These are phyloP conservation scores for Whalleya microplaca DNA, from an alignment of 2,329 filamentous ascomycete species.

Conservation along the genomic window DNA sequence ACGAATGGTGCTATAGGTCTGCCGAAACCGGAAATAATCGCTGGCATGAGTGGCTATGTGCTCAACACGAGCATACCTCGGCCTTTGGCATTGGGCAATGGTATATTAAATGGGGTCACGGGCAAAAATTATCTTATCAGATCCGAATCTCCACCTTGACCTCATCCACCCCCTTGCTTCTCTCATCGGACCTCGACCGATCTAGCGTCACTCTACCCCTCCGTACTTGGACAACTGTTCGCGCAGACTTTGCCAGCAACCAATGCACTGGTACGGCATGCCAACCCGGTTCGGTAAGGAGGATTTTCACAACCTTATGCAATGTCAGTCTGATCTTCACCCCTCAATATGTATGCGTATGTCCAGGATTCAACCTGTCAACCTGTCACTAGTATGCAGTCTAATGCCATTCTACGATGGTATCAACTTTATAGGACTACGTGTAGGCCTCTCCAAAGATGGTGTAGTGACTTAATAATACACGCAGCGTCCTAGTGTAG, in stretches of 20 bases:
- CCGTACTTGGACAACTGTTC: conserved; percentile 2
- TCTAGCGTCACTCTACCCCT: not conserved
- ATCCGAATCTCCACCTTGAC: conserved; percentile 3
- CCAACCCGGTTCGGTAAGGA: conserved; percentile 9
- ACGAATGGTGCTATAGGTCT: not conserved
- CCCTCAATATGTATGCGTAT: not conserved
- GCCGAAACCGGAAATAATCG: conserved; percentile 20
- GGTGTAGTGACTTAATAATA: not conserved
- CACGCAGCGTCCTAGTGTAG: not conserved
- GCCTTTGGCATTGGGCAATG: conserved; percentile 4
- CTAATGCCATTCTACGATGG: too few relatives aligned
- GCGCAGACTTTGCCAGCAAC: conserved; percentile 12
- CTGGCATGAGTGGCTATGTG: conserved; percentile 5
- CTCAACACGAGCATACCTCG: too few relatives aligned
- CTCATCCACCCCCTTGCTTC: conserved; percentile 8
- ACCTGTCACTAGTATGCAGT: not conserved
- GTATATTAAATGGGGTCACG: not conserved
- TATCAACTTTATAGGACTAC: too few relatives aligned
- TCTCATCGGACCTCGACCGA: conserved; percentile 1
- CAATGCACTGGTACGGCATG: conserved; percentile 6
- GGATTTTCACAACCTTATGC: conserved; percentile 11
- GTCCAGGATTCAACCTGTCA: not conserved
- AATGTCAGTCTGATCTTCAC: not conserved
- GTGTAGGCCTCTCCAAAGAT: not conserved
- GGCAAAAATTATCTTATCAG: conserved; percentile 4